Conservation (phyloP, 306 rosid species). For the Quercus dentata region DNA sequence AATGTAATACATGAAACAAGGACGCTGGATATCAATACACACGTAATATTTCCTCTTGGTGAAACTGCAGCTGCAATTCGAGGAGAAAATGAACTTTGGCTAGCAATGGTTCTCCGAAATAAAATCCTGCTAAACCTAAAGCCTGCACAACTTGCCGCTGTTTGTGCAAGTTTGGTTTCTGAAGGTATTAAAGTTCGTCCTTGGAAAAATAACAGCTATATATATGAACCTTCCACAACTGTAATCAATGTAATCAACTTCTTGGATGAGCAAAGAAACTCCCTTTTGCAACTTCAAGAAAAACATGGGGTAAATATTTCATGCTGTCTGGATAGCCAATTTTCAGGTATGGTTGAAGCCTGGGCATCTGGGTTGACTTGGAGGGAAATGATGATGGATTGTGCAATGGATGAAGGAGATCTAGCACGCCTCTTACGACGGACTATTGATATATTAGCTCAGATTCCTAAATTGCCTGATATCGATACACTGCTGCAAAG, state of each 20-base stretch:
- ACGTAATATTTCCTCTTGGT: slow-evolving; percentile 76
- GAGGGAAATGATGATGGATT: slow-evolving; percentile 97
- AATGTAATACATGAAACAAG: slow-evolving; percentile 84
- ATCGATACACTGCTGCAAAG: slow-evolving; percentile 68
- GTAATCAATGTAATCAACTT: slow-evolving; percentile 43
- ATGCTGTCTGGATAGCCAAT: slow-evolving; percentile 80
- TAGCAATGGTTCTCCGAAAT: slow-evolving; percentile 88
- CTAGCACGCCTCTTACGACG: slow-evolving; percentile 88
- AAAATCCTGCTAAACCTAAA: slow-evolving; percentile 65
- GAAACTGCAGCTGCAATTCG: slow-evolving; percentile 93
- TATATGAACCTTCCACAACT: slow-evolving; percentile 65
- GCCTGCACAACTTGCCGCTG: slow-evolving; percentile 86
- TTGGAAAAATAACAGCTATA: slow-evolving; percentile 64
- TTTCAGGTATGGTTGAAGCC: slow-evolving; percentile 97
- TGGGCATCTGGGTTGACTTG: slow-evolving; percentile 98
- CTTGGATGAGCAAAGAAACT: slow-evolving; percentile 65
- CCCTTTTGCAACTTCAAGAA: slow-evolving; percentile 60
- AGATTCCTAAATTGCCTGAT: slow-evolving; percentile 88
- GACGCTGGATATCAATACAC: slow-evolving; percentile 73
- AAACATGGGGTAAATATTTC: slow-evolving; percentile 66
- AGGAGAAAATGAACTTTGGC: slow-evolving; percentile 98
- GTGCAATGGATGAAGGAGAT: slow-evolving; percentile 99
- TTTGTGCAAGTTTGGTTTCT: slow-evolving; percentile 75
- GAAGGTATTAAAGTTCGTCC: slow-evolving; percentile 93
- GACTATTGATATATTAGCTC: slow-evolving; percentile 82